Evolutionary conservation across 2,329 filamentous ascomycete species (phyloP).

Genomic region (Whalleya microplaca): DNA sequence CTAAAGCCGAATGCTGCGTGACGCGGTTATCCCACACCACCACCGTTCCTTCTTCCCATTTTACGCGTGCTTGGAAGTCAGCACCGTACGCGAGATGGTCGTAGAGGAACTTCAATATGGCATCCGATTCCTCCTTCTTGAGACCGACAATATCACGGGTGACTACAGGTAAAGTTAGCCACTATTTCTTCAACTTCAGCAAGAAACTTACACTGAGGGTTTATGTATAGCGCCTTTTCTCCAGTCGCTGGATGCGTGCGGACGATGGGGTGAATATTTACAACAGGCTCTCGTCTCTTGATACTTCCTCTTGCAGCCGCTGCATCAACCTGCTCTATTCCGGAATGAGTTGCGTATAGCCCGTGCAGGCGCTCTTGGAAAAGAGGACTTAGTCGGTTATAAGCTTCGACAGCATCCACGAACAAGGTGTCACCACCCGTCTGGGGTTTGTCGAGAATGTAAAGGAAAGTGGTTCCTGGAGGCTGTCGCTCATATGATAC

Average conservation of each 20-base stretch:
- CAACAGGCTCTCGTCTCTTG: slow-evolving; percentile 75
- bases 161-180: slow-evolving; percentile 50
- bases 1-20: slow-evolving; percentile 75
- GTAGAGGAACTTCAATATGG: slow-evolving; percentile 75
- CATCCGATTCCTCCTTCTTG: slow-evolving; percentile 86
- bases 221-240: slow-evolving; percentile 83
- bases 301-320: slow-evolving; percentile 70
- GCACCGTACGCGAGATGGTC: slow-evolving; percentile 73
- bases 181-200: not conserved
- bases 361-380: slow-evolving; percentile 83
- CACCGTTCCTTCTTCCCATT: slow-evolving; percentile 79
- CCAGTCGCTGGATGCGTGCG: slow-evolving; percentile 81
- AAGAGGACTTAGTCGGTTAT: slow-evolving; percentile 75
- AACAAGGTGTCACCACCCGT: slow-evolving; percentile 87
- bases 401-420: slow-evolving; percentile 77
- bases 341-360: slow-evolving; percentile 79
- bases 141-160: slow-evolving; percentile 79
- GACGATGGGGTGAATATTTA: slow-evolving; percentile 75
- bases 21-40: slow-evolving; percentile 88
- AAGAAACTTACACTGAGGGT: slow-evolving; percentile 71
- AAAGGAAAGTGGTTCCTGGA: slow-evolving; percentile 87
- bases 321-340: slow-evolving; percentile 76
- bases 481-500: slow-evolving; percentile 88
- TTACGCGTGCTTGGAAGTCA: slow-evolving; percentile 74
- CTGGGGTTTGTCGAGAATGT: slow-evolving; percentile 79